Base-by-base conservation (phyloP, 805 yeast genomes). In the Priceomyces castillae region DNA sequence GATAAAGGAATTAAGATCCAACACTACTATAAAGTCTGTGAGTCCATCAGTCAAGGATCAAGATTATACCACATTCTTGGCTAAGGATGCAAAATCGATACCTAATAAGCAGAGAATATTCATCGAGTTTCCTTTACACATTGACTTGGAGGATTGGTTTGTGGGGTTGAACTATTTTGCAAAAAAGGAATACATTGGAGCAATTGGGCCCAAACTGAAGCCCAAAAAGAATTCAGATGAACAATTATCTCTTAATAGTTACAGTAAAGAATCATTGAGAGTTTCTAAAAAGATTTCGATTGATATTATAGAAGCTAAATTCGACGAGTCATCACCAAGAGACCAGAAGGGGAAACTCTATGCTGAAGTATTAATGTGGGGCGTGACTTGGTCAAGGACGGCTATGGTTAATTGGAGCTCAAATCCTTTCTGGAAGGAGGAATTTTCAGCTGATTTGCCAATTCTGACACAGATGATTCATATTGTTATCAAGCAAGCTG, bases 371-470 rank as follows among this genome's bases (percentile, higher is more conserved):
- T 66, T 75, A 14, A 71, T 87, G 59, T 85, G 94, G 84, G 82
- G 78, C 15, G 71, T 78, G 37, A 80, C 84, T 0, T 85, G 92
- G 88, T 87, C 86, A 30, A 70, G 89, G 50, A 87, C 97, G 0
- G 82, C 90, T 2, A 69, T 78, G 5, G 83, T 83, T 0, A 65
- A 70, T 30, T 67, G 75, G 37, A 51, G 61, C 0, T 41, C 43
- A 2, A 73, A 74, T 42, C 90, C 95, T 1, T 87, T 87, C 57
- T 90, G 96, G 94, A 80, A 90, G 56, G 96, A 90, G 55, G 78
- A 73, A 36, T 85, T 86, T 56, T 65, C 74, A 1, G 65, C 85
- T n/a, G 78, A 81, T 40, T 65, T 82, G 34, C 84, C 86, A 0
- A 67, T 77, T 5, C 65, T 73, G 36, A 79, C 81, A 2, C 78